Base-by-base conservation (phyloP, 768 basidiomycete species). In the Amanita rubescens region DNA sequence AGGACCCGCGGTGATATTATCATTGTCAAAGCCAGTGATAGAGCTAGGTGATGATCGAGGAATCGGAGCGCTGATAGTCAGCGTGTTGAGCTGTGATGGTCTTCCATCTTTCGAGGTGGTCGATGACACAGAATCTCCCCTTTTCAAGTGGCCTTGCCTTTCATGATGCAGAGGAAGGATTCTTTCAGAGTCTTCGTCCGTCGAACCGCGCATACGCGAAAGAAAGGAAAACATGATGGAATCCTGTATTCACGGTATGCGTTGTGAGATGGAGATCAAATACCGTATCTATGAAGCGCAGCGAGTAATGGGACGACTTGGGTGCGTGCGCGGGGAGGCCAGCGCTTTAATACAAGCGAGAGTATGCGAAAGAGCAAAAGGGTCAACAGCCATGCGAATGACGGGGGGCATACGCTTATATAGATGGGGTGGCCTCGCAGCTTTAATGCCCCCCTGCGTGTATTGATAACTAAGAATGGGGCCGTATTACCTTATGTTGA, bases 1-100 rank as follows among this genome's bases (percentile, higher is more conserved):
- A 9, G 30, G 8, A 3, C 27, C 30, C 8, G 12, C 12, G 25
- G n/a, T 7, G 30, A 48, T 8, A 20, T 49, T 49, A 37, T 51
- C 49, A 35, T 51, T 56, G 45, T 68, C 63, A 35, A 67, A 64
- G 1, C 69, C 71, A 1, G 70, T 69, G n/a, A 71, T 59, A 1
- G 69, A 67, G 49, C 61, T 64, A 5, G 69, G 60, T 1, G 66
- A 60, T 4, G 63, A 62, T 11, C 67, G 63, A 2, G 66, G 68
- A 44, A 72, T 70, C 33, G 71, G 70, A 33, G 65, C 50, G 52
- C 71, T 72, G 50, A 69, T 72, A 41, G 57, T 57, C n/a, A 59
- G 57, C 5, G 62, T 60, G 47, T 60, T 53, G 20, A 57, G 52
- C 30, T 57, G 55, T 30, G 33, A 33, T 51, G 56, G 43, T 39